Evolutionary conservation across 805 yeast species (phyloP).

Genomic region (Naumovozyma castellii): DNA sequence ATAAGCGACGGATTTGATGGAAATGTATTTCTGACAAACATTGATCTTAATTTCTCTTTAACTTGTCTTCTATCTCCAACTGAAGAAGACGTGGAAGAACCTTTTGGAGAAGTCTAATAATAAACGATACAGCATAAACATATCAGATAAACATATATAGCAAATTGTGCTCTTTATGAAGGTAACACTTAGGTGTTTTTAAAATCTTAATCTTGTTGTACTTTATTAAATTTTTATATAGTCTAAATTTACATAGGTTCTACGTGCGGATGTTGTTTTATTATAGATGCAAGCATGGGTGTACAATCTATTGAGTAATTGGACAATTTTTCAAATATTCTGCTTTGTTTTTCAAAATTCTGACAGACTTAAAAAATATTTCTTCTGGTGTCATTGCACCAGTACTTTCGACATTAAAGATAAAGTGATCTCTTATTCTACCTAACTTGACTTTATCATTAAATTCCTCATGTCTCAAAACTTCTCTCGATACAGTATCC

Average conservation of each 20-base stretch:
- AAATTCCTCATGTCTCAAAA: conserved; percentile 86
- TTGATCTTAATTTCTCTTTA: conserved; percentile 24
- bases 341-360: conserved; percentile 77
- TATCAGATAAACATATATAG: too few species aligned
- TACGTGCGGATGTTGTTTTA: not conserved
- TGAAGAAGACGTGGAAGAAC: too few species aligned
- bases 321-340: conserved; percentile 73
- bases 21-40: conserved; percentile 27
- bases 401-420: conserved; percentile 87
- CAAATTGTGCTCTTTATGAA: too few species aligned
- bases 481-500: conserved; percentile 96
- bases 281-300: not conserved
- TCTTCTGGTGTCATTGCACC: conserved; percentile 98
- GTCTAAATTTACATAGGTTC: not conserved
- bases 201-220: too few species aligned
- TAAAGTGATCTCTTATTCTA: conserved; percentile 83
- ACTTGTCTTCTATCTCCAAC: not conserved
- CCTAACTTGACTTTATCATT: conserved; percentile 84
- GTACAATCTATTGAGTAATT: conserved; percentile 41
- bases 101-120: not conserved
- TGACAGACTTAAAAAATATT: conserved; percentile 82
- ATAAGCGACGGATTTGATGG: conserved; percentile 41
- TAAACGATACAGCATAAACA: not conserved
- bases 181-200: too few species aligned
- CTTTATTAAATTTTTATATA: too few species aligned